phyloP scores from a whole-genome alignment of 176 grass and related monocot genomes.

The Themeda triandra region DNA sequence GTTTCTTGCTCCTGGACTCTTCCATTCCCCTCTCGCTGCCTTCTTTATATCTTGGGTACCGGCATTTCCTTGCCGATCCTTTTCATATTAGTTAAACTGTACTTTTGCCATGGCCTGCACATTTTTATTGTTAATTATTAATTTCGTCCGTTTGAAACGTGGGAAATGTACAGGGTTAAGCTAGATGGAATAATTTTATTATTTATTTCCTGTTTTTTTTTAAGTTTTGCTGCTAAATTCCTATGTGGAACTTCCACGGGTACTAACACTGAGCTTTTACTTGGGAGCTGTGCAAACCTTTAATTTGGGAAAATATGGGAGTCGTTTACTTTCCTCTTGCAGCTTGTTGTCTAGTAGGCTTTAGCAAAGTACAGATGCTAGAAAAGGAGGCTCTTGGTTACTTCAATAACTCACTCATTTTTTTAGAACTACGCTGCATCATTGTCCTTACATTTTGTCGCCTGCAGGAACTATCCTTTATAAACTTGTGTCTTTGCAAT shows the following conservation, averaged over 20 bases:
- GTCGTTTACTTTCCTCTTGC: neutral
- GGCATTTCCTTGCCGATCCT: neutral
- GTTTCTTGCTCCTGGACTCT: constrained; percentile 29
- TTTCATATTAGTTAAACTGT: neutral
- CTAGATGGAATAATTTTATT: neutral
- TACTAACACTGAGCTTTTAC: neutral
- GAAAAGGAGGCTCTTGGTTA: neutral
- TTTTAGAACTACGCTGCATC: neutral
- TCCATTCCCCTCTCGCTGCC: constrained; percentile 15
- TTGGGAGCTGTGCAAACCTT: neutral
- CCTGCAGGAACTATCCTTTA: neutral
- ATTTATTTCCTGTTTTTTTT: neutral
- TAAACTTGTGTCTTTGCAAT: neutral
- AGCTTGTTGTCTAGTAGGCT: neutral
- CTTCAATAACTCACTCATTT: neutral
- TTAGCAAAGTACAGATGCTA: neutral
- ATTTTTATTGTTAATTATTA: neutral
- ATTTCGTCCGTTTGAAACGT: neutral
- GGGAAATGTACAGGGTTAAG: neutral
- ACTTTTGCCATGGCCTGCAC: neutral
- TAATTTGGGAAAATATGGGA: neutral
- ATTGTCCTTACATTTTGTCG: neutral
- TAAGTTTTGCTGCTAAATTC: neutral
- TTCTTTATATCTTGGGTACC: constrained; percentile 9
- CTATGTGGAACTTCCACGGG: neutral